Evolutionary conservation across 2,329 filamentous ascomycete species (phyloP).

Genomic region (Beauveria medogensis): DNA sequence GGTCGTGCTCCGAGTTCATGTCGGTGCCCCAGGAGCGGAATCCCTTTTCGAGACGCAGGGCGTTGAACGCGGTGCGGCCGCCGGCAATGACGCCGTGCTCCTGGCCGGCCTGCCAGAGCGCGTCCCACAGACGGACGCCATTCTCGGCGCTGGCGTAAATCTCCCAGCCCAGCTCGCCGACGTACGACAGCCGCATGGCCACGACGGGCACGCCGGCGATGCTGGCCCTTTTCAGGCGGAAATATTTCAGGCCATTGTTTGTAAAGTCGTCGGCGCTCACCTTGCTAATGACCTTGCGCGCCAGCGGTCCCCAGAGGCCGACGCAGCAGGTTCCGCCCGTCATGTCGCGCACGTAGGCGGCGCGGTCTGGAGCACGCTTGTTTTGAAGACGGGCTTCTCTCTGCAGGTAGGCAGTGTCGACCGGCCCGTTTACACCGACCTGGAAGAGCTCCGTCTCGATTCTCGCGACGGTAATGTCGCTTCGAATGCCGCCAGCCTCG

Average conservation of each 20-base stretch:
- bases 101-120: conserved; percentile 45
- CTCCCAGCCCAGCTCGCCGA: conserved; percentile 57
- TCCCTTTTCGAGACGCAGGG: conserved; percentile 52
- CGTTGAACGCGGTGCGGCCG: conserved; percentile 49
- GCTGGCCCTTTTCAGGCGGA: conserved; percentile 38
- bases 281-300: conserved; percentile 40
- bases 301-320: conserved; percentile 53
- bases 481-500: conserved; percentile 41
- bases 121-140: conserved; percentile 51
- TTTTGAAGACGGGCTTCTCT: conserved; percentile 43
- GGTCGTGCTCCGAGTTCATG: conserved; percentile 53
- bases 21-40: conserved; percentile 49
- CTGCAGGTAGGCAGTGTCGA: conserved; percentile 45
- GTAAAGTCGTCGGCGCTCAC: conserved; percentile 39
- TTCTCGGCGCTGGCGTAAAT: conserved; percentile 52
- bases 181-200: conserved; percentile 47
- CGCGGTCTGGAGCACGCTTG: conserved; percentile 29
- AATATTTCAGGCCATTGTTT: conserved; percentile 39
- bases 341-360: conserved; percentile 47
- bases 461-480: conserved; percentile 49
- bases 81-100: conserved; percentile 48
- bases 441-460: conserved; percentile 43
- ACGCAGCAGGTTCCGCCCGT: conserved; percentile 53
- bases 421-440: conserved; percentile 46
- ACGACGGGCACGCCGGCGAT: conserved; percentile 50